phyloP scores from a whole-genome alignment of 1,139 yeast genomes.

The Zhuliangozyma parablackwelliae region DNA sequence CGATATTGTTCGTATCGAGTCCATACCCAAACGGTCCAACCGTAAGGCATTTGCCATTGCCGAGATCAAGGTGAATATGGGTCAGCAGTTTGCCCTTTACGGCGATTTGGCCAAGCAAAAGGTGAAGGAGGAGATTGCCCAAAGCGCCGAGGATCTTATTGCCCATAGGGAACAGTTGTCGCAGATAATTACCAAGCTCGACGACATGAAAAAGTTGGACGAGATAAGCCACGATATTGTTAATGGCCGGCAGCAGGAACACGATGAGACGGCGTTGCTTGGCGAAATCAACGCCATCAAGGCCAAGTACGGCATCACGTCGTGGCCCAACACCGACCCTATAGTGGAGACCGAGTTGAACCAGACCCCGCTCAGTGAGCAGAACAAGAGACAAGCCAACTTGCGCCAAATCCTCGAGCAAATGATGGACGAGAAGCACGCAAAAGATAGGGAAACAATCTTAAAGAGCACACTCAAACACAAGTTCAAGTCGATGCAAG shows the following conservation, averaged over 20 bases:
- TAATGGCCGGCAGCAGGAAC: constrained; percentile 14
- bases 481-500: constrained; percentile 19
- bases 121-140: constrained; percentile 59
- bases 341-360: constrained; percentile 29
- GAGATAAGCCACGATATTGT: constrained; percentile 32
- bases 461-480: background rate
- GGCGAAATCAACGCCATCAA: constrained; percentile 46
- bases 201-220: constrained; percentile 47
- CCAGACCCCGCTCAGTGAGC: constrained; percentile 15
- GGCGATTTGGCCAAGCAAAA: constrained; percentile 66
- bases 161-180: constrained; percentile 40
- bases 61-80: constrained; percentile 82
- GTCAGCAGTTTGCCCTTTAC: constrained; percentile 85
- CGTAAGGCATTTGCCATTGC: constrained; percentile 90
- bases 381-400: constrained; percentile 6
- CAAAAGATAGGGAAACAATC: constrained; percentile 7
- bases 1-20: constrained; percentile 88
- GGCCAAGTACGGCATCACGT: constrained; percentile 48
- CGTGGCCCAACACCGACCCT: constrained; percentile 55
- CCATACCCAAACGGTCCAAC: constrained; percentile 80
- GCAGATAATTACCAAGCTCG: constrained; percentile 34
- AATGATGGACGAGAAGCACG: constrained; percentile 26
- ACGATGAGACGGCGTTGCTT: constrained; percentile 36
- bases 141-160: constrained; percentile 46
- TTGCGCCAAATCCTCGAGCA: constrained; percentile 31